Conservation (phyloP, 345 rosid species). For the Gossypium thurberi region DNA sequence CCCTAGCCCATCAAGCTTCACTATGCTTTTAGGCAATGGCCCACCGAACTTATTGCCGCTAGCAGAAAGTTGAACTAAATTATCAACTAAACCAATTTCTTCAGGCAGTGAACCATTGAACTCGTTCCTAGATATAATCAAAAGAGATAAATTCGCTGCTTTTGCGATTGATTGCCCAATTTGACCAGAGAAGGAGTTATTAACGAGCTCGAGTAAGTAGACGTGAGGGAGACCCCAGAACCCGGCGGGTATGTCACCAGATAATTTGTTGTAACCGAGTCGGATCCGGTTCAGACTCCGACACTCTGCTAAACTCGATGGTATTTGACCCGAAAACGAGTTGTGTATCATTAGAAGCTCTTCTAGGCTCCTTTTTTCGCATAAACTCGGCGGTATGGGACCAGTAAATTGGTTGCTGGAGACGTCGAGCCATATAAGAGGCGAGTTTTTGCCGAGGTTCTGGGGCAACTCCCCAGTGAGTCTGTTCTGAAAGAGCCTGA, state of each 20-base stretch:
- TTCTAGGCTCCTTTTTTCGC: conserved; percentile 59
- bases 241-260: conserved; percentile 66
- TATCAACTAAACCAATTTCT: conserved; percentile 61
- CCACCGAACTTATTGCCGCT: conserved; percentile 60
- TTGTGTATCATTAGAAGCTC: conserved; percentile 67
- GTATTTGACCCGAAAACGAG: conserved; percentile 60
- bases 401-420: conserved; percentile 68
- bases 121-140: conserved; percentile 53
- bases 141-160: conserved; percentile 59
- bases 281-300: conserved; percentile 69
- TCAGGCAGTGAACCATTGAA: conserved; percentile 70
- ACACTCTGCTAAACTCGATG: conserved; percentile 54
- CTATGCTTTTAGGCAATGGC: conserved; percentile 58
- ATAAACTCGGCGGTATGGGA: conserved; percentile 50
- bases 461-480: conserved; percentile 62
- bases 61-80: conserved; percentile 50
- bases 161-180: conserved; percentile 50
- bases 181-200: conserved; percentile 63
- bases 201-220: conserved; percentile 56
- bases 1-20: conserved; percentile 49
- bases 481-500: conserved; percentile 61
- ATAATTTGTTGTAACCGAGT: conserved; percentile 55
- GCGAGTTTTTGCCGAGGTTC: conserved; percentile 69
- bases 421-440: conserved; percentile 71
- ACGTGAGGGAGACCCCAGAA: conserved; percentile 92